phyloP scores from a whole-genome alignment of 768 basidiomycete species.

The Lentinula sp. region DNA sequence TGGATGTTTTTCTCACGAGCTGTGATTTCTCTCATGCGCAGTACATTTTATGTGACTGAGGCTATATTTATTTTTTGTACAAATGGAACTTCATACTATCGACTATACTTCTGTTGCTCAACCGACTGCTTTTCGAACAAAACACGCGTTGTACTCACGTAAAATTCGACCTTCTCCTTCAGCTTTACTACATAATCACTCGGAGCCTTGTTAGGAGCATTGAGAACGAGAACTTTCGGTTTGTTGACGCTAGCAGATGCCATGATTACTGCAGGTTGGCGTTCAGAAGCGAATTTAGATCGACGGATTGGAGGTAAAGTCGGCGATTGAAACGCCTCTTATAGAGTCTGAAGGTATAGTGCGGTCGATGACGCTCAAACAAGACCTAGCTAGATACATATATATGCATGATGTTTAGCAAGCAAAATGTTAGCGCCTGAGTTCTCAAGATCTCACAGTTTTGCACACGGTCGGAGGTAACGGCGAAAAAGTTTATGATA shows the following conservation, averaged over 20 bases:
- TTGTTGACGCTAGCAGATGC: neutral
- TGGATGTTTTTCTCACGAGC: too few relatives aligned
- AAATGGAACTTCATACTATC: too few relatives aligned
- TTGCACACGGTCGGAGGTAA: neutral
- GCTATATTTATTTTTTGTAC: too few relatives aligned
- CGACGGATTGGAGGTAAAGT: neutral
- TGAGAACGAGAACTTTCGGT: constrained; percentile 5
- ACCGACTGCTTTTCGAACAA: neutral
- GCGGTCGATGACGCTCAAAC: too few relatives aligned
- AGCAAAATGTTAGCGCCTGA: too few relatives aligned
- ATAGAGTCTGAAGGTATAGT: neutral
- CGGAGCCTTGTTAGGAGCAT: neutral
- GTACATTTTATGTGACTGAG: too few relatives aligned
- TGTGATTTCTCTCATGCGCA: too few relatives aligned
- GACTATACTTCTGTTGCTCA: neutral
- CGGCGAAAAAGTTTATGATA: neutral
- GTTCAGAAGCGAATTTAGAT: neutral
- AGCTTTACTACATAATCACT: neutral
- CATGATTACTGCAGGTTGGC: neutral
- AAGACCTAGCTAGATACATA: too few relatives aligned
- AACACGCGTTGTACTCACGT: neutral
- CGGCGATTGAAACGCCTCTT: neutral
- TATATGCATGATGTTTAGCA: neutral
- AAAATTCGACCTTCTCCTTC: constrained; percentile 1
- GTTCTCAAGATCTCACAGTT: too few relatives aligned